phyloP scores from a whole-genome alignment of 2,329 filamentous ascomycete species.

The Nemania serpens region DNA sequence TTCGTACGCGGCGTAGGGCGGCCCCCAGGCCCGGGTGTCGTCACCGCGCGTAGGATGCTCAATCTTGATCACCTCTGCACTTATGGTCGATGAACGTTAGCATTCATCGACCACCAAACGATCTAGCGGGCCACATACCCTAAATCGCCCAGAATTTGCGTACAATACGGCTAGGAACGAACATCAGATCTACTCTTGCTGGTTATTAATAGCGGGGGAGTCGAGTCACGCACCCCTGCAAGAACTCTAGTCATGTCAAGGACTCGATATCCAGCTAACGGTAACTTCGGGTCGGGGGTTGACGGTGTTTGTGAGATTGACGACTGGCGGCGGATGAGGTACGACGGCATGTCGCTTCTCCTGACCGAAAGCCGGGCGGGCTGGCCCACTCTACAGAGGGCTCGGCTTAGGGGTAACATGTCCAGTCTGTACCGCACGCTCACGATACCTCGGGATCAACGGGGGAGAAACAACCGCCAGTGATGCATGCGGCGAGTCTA shows the following conservation, averaged over 20 bases:
- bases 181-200: constrained; percentile 26
- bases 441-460: not conserved
- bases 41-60: constrained; percentile 92
- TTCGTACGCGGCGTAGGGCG: constrained; percentile 84
- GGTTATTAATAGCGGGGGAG: not conserved
- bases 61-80: constrained; percentile 93
- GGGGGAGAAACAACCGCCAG: too few relatives aligned
- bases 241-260: constrained; percentile 97
- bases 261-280: constrained; percentile 84
- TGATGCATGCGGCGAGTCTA: not conserved
- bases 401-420: constrained; percentile 30
- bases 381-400: constrained; percentile 16
- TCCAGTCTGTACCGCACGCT: not conserved
- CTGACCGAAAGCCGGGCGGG: constrained; percentile 12
- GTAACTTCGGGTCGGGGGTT: constrained; percentile 48
- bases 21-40: constrained; percentile 95
- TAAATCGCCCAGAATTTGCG: constrained; percentile 93
- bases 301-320: constrained; percentile 34
- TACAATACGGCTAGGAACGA: constrained; percentile 81
- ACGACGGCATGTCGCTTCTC: constrained; percentile 3
- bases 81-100: constrained; percentile 52
- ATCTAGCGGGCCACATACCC: constrained; percentile 65
- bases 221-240: constrained; percentile 76
- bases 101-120: constrained; percentile 19
- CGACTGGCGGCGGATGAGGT: constrained; percentile 33